Conservation (phyloP, 2,329 filamentous ascomycete genomes). For the Dryadomyces quercus-mongolicae region DNA sequence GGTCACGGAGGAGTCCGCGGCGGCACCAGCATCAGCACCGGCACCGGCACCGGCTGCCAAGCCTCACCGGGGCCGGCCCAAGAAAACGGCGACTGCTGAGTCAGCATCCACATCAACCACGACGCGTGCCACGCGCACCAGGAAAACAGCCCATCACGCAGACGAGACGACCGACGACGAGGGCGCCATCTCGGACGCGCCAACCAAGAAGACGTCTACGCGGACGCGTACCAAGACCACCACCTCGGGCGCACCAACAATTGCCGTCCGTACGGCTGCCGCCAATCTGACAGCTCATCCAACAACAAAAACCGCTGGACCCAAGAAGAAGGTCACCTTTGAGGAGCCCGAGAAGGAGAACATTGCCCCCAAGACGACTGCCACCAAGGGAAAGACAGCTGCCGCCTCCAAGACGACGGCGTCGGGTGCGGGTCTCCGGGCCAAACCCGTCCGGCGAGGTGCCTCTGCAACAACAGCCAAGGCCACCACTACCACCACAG, state of each 20-base stretch:
- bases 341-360: constrained; percentile 56
- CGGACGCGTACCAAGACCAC: constrained; percentile 18
- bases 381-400: constrained; percentile 22
- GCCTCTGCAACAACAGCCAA: constrained; percentile 8
- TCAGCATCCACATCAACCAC: constrained; percentile 11
- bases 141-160: constrained; percentile 15
- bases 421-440: constrained; percentile 19
- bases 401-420: constrained; percentile 11
- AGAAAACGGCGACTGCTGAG: constrained; percentile 16
- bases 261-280: constrained; percentile 23
- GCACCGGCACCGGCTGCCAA: constrained; percentile 10
- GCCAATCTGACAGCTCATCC: constrained; percentile 15
- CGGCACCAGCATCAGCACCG: constrained; percentile 13
- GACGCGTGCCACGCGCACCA: constrained; percentile 14
- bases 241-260: constrained; percentile 13
- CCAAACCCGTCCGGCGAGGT: constrained; percentile 13
- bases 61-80: constrained; percentile 18
- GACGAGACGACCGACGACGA: constrained; percentile 15
- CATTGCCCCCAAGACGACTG: constrained; percentile 26
- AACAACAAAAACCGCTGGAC: constrained; percentile 28
- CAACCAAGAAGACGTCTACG: constrained; percentile 21
- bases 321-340: constrained; percentile 51
- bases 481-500: constrained; percentile 16
- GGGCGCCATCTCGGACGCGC: constrained; percentile 1
- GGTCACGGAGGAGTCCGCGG: constrained; percentile 24